A percentile compares a stretch with the other conserved stretches of the same genome.
Evolutionary conservation across 2,329 filamentous ascomycete species (phyloP).

Genomic region (Monilinia laxa): DNA sequence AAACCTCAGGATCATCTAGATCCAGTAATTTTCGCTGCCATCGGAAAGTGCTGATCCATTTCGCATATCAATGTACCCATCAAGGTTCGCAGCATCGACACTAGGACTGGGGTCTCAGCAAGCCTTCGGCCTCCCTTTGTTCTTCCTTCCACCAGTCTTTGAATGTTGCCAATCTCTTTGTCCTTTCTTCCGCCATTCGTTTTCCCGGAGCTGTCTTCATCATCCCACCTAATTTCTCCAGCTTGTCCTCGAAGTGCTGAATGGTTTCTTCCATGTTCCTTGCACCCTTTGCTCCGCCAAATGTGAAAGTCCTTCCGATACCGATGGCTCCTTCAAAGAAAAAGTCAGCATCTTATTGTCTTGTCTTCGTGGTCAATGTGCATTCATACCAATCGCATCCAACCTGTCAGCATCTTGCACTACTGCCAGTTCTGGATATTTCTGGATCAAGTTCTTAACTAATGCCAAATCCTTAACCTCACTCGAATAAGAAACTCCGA

Average conservation of each 20-base stretch:
- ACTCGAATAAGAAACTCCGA: slow-evolving; percentile 76
- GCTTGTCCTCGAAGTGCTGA: slow-evolving; percentile 76
- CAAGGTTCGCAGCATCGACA: neutral
- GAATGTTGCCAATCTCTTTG: slow-evolving; percentile 52
- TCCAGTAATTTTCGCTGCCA: neutral
- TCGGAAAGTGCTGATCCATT: neutral
- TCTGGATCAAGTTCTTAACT: slow-evolving; percentile 57
- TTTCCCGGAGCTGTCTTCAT: slow-evolving; percentile 62
- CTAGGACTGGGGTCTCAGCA: slow-evolving; percentile 26
- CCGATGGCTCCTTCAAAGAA: slow-evolving; percentile 68
- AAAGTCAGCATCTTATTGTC: neutral
- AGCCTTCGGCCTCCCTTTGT: slow-evolving; percentile 37
- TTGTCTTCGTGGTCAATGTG: neutral
- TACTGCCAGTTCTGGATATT: slow-evolving; percentile 74
- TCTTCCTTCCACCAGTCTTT: slow-evolving; percentile 61
- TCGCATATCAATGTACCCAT: neutral
- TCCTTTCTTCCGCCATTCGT: slow-evolving; percentile 54
- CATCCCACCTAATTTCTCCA: slow-evolving; percentile 61
- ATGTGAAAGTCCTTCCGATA: slow-evolving; percentile 76
- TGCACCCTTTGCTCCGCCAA: slow-evolving; percentile 62
- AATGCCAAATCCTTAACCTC: slow-evolving; percentile 66
- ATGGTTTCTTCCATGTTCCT: slow-evolving; percentile 64
- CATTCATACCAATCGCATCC: slow-evolving; percentile 64
- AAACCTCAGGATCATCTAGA: neutral
- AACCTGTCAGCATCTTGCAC: slow-evolving; percentile 93